These are phyloP conservation scores for Leishmania lainsoni DNA, from an alignment of 208 protist genomes.

Conservation along the genomic window DNA sequence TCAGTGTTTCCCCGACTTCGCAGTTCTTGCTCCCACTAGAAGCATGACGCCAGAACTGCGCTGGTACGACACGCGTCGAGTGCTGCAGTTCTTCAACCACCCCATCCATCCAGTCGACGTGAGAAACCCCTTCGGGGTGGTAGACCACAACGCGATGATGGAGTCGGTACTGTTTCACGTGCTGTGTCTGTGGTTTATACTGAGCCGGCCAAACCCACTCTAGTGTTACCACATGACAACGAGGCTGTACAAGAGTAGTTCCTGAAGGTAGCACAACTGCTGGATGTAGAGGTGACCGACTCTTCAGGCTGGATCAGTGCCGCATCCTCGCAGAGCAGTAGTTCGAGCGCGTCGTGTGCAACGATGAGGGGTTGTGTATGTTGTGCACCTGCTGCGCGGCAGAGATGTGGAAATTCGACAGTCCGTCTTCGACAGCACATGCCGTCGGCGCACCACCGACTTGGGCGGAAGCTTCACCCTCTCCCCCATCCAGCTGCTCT, in stretches of 20 bases:
- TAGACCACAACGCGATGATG: slow-evolving; percentile 26
- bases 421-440: slow-evolving; percentile 25
- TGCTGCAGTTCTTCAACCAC: slow-evolving; percentile 69
- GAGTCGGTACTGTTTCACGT: slow-evolving; percentile 48
- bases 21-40: slow-evolving; percentile 14
- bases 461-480: background rate
- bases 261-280: slow-evolving; percentile 50
- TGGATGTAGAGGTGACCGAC: slow-evolving; percentile 53
- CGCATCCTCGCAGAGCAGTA: slow-evolving; percentile 60
- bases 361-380: slow-evolving; percentile 46
- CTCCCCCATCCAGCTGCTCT: slow-evolving; percentile 38
- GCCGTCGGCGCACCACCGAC: background rate
- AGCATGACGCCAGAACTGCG: slow-evolving; percentile 29
- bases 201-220: slow-evolving; percentile 44
- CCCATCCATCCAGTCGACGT: slow-evolving; percentile 64
- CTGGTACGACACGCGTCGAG: slow-evolving; percentile 55
- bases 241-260: slow-evolving; percentile 37
- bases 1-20: slow-evolving; percentile 48
- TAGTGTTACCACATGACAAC: slow-evolving; percentile 57
- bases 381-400: slow-evolving; percentile 28
- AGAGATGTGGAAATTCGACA: slow-evolving; percentile 37
- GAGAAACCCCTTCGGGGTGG: slow-evolving; percentile 52
- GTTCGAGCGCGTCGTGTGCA: slow-evolving; percentile 46
- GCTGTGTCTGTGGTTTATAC: slow-evolving; percentile 52
- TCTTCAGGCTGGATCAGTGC: slow-evolving; percentile 60